phyloP scores from a whole-genome alignment of 1,284 basidiomycete genomes.

The Cerioporus squamosus region DNA sequence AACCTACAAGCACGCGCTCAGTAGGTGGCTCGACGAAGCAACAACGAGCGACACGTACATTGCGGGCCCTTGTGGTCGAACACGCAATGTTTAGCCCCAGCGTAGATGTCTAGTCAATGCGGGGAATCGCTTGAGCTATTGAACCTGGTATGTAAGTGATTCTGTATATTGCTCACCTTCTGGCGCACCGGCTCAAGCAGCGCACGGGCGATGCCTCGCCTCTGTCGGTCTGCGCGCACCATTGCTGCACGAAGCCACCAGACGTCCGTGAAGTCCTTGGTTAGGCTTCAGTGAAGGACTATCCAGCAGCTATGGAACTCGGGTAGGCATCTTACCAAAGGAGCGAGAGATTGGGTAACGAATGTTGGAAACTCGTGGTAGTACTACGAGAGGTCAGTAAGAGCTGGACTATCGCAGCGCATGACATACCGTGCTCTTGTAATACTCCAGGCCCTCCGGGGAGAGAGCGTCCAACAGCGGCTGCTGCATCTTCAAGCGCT shows the following conservation, averaged over 20 bases:
- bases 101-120: not conserved
- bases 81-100: constrained; percentile 15
- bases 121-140: too few relatives aligned
- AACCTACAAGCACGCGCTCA: constrained; percentile 11
- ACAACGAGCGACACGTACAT: not conserved
- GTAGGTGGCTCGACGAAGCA: not conserved
- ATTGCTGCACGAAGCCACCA: constrained; percentile 30
- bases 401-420: too few relatives aligned
- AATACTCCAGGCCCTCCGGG: not conserved
- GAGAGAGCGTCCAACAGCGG: too few relatives aligned
- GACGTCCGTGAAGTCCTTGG: constrained; percentile 19
- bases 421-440: not conserved
- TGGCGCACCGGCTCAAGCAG: constrained; percentile 17
- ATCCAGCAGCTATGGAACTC: not conserved
- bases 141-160: constrained; percentile 10
- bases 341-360: too few relatives aligned
- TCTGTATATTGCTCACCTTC: not conserved
- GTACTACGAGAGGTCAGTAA: too few relatives aligned
- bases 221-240: constrained; percentile 19
- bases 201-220: constrained; percentile 24
- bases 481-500: too few relatives aligned
- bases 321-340: too few relatives aligned
- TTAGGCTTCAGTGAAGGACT: not conserved
- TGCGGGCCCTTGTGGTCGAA: constrained; percentile 8
- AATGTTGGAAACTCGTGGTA: too few relatives aligned